Evolutionary conservation across 2,329 filamentous ascomycete genomes (phyloP), one percentile per base, ranked within the genome.

Genomic region (Pleomassaria siparia): DNA sequence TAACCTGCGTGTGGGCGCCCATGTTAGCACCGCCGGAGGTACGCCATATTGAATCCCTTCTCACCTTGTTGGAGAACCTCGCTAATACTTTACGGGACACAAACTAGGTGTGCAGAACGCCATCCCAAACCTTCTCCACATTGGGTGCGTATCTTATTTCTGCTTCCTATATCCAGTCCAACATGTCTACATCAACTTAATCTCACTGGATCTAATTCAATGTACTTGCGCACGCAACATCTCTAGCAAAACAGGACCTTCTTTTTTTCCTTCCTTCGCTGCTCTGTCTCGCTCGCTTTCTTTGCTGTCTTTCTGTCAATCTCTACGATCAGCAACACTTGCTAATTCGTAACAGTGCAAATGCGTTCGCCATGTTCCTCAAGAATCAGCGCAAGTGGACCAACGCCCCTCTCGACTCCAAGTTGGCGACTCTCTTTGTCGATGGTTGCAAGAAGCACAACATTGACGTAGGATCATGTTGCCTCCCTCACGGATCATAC

Each of bases 381-480:
- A 97, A 97, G 69, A 95, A 89, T 0, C 94, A 99, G 71, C 85
- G 91, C 46, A 97, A 96, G 76, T 99, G 94, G 94, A 80, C 82
- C 22, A 95, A 87, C 62, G 89, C 91, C 8, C 82, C 88, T 0
- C 78, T 99, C 4, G 79, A 86, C 21, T 72, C 83, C 30, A 84
- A 87, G 21, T 82, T 86, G 44, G 79, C 81, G 41, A 78, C 83
- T 33, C 79, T 83, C 30, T 99, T 97, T 73, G 81, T 81, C 46
- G 77, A 79, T 35, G 75, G 83, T 25, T 89, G 89, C 64, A 76
- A 81, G 42, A 74, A 85, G 41, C 84, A 92, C 67, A 74, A 76
- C 41, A 96, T 92, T 70, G 84, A 89, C 62, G 81, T 84, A 6
- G 78, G 77, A 47, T 81, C 83, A 89, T 72, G 82, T 91, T 62